A percentile compares a stretch with the other conserved stretches of the same genome.
phyloP scores from a whole-genome alignment of 2,329 filamentous ascomycete genomes.

The Cadophora gregata region DNA sequence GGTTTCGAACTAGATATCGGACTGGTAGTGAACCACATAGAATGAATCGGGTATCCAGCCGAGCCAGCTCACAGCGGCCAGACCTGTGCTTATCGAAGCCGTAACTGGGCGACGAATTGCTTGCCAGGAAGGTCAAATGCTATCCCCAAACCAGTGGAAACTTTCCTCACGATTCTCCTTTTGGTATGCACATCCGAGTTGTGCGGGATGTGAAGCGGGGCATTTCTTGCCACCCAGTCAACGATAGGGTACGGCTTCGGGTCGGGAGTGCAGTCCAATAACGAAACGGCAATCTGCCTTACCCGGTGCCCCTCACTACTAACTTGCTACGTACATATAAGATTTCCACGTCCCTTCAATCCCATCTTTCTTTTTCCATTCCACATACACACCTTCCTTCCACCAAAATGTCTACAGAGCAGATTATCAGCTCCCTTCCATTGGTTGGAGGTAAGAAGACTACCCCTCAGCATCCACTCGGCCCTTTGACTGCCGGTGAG shows the following conservation, averaged over 20 bases:
- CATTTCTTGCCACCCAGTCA: background rate
- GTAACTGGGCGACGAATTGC: background rate
- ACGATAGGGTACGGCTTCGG: constrained; percentile 4
- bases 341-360: background rate
- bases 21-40: background rate
- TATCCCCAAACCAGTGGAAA: background rate
- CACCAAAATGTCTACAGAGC: constrained; percentile 36
- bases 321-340: background rate
- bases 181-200: constrained; percentile 34
- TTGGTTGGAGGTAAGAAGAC: constrained; percentile 36
- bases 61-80: background rate
- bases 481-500: constrained; percentile 62
- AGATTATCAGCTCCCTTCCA: constrained; percentile 37
- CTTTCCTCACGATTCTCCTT: constrained; percentile 33
- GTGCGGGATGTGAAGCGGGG: background rate
- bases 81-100: background rate
- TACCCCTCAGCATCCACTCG: constrained; percentile 57
- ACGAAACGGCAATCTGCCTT: background rate
- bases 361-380: background rate
- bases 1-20: background rate
- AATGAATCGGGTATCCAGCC: background rate
- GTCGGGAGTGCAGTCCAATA: constrained; percentile 1
- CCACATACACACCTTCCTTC: background rate
- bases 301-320: background rate
- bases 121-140: background rate